These are phyloP conservation scores for Acanthamoeba culbertsoni DNA, from an alignment of 208 protist species.

Conservation along the genomic window DNA sequence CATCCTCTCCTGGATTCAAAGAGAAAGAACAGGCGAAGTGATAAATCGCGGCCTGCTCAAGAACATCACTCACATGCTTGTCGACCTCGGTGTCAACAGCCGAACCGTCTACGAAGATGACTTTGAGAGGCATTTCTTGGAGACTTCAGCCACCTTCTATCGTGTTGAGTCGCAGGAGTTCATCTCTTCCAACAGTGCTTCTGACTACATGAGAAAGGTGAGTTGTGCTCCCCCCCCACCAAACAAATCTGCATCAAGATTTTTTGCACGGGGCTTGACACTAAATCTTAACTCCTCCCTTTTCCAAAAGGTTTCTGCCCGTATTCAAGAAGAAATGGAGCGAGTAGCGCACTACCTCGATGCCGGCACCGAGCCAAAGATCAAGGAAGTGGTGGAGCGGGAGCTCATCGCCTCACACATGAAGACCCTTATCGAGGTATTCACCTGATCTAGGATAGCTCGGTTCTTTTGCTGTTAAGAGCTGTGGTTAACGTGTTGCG, in stretches of 20 bases:
- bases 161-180: slow-evolving; percentile 73
- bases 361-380: slow-evolving; percentile 68
- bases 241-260: background rate
- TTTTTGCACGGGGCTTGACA: background rate
- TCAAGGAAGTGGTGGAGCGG: slow-evolving; percentile 78
- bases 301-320: slow-evolving; percentile 64
- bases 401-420: slow-evolving; percentile 83
- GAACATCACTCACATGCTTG: slow-evolving; percentile 78
- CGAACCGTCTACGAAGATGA: slow-evolving; percentile 78
- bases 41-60: slow-evolving; percentile 75
- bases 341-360: slow-evolving; percentile 83
- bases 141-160: slow-evolving; percentile 77
- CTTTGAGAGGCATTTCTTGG: slow-evolving; percentile 82
- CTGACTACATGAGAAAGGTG: slow-evolving; percentile 82
- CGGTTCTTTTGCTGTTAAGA: background rate
- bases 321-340: slow-evolving; percentile 82
- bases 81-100: slow-evolving; percentile 74
- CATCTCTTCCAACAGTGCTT: slow-evolving; percentile 72
- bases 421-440: slow-evolving; percentile 77
- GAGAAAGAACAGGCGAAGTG: slow-evolving; percentile 77
- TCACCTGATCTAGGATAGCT: background rate
- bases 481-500: background rate
- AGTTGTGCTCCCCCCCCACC: background rate
- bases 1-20: slow-evolving; percentile 73
- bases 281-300: background rate